These are phyloP conservation scores for Leptodermis oblonga DNA, from an alignment of 257 asterid species.

Conservation along the genomic window DNA sequence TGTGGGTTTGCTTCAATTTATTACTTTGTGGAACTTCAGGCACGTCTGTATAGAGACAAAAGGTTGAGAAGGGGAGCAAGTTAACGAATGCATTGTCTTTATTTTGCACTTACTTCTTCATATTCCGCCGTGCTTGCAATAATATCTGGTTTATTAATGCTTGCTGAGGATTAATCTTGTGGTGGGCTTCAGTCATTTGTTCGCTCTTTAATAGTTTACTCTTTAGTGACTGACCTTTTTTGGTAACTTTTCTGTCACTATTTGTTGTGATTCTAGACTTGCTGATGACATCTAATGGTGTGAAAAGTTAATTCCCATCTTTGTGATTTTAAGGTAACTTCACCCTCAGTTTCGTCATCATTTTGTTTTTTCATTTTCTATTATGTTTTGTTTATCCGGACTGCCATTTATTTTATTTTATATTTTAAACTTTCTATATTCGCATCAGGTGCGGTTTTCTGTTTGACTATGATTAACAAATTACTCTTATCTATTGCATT, in stretches of 20 bases:
- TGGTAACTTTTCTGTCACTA: not conserved
- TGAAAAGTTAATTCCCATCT: not conserved
- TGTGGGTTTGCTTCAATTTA: not conserved
- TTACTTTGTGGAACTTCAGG: not conserved
- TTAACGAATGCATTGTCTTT: not conserved
- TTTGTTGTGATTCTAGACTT: not conserved
- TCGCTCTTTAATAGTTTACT: not conserved
- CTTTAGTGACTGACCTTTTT: not conserved
- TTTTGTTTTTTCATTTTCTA: not conserved
- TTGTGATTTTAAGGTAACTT: not conserved
- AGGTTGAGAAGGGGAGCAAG: not conserved
- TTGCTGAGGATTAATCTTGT: not conserved
- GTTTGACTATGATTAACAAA: not conserved
- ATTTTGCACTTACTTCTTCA: not conserved
- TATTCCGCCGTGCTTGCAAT: not conserved
- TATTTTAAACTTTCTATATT: no score
- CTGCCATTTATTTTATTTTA: no score
- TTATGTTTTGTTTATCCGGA: no score
- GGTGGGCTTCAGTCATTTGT: not conserved
- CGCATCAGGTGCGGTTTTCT: not conserved
- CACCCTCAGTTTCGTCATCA: not conserved
- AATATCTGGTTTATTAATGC: not conserved
- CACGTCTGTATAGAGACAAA: not conserved
- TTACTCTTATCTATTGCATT: not conserved
- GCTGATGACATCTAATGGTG: not conserved